A percentile compares a stretch with the other conserved stretches of the same genome.
phyloP scores from a whole-genome alignment of 2,329 filamentous ascomycete species.

The Claviceps sp. region DNA sequence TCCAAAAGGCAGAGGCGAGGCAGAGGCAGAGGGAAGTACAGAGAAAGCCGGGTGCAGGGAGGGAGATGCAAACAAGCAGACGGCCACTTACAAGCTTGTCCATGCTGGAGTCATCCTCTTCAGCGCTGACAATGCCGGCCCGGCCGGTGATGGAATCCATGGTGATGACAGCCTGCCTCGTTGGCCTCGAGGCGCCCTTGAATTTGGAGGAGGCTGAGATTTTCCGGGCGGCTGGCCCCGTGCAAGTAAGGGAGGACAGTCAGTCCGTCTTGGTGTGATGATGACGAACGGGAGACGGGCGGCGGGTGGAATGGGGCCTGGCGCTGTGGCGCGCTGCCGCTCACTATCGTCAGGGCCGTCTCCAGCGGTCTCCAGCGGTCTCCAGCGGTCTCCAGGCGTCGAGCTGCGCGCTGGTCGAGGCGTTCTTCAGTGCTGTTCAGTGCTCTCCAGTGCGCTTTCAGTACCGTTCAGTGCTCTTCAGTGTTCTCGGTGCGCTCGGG shows the following conservation, averaged over 20 bases:
- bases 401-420: no score
- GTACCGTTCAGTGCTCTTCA: no score
- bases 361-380: no score
- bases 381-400: no score
- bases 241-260: constrained; percentile 8
- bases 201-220: constrained; percentile 5
- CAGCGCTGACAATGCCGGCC: constrained; percentile 43
- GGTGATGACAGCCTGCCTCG: constrained; percentile 11
- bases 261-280: constrained; percentile 7
- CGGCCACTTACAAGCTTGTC: constrained; percentile 43
- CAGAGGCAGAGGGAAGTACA: not conserved
- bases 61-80: not conserved
- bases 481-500: no score
- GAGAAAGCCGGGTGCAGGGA: constrained; percentile 4
- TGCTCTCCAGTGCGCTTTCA: no score
- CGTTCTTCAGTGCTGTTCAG: no score
- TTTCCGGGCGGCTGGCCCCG: constrained; percentile 4
- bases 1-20: not conserved
- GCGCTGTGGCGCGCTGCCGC: no score
- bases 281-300: constrained; percentile 3
- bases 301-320: not conserved
- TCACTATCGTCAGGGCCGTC: no score
- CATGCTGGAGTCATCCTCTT: constrained; percentile 37
- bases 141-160: constrained; percentile 35
- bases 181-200: constrained; percentile 5